phyloP scores from a whole-genome alignment of 1,284 basidiomycete species.

The Pascua guehoae region DNA sequence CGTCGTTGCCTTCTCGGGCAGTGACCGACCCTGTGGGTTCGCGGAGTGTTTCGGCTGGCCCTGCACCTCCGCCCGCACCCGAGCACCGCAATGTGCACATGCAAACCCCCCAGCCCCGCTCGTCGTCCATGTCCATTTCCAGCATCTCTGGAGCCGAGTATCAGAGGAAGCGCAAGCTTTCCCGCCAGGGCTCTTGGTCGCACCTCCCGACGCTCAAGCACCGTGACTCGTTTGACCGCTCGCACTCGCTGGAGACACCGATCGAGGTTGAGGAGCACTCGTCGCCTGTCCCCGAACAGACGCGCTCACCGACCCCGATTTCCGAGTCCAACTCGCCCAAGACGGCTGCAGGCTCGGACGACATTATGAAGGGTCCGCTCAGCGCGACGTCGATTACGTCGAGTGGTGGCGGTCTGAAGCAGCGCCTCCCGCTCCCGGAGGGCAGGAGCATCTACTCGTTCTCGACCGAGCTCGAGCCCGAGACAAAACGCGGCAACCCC shows the following conservation, averaged over 20 bases:
- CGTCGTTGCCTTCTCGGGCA: constrained; percentile 3
- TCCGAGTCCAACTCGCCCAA: constrained; percentile 16
- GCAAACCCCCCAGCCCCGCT: background rate
- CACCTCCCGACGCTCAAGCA: constrained; percentile 17
- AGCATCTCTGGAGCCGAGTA: constrained; percentile 1
- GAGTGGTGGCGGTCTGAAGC: constrained; percentile 2
- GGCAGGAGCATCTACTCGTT: constrained; percentile 24
- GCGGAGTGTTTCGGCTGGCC: constrained; percentile 17
- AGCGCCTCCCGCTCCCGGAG: constrained; percentile 15
- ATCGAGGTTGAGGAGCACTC: constrained; percentile 7
- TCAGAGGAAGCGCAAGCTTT: constrained; percentile 18
- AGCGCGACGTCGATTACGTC: background rate
- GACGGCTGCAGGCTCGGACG: constrained; percentile 5
- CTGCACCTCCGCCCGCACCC: constrained; percentile 4
- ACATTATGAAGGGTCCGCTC: background rate
- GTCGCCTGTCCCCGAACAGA: constrained; percentile 18
- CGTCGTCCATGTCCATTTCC: background rate
- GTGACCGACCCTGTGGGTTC: constrained; percentile 19
- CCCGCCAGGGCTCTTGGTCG: constrained; percentile 21
- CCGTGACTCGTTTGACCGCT: constrained; percentile 23
- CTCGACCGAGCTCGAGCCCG: constrained; percentile 22
- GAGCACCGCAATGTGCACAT: constrained; percentile 7
- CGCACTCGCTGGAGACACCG: constrained; percentile 7
- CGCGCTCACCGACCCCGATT: constrained; percentile 18
- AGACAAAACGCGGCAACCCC: constrained; percentile 18